Evolutionary conservation across 2,329 filamentous ascomycete genomes (phyloP).

Genomic region (Ceratocystis ficicola): DNA sequence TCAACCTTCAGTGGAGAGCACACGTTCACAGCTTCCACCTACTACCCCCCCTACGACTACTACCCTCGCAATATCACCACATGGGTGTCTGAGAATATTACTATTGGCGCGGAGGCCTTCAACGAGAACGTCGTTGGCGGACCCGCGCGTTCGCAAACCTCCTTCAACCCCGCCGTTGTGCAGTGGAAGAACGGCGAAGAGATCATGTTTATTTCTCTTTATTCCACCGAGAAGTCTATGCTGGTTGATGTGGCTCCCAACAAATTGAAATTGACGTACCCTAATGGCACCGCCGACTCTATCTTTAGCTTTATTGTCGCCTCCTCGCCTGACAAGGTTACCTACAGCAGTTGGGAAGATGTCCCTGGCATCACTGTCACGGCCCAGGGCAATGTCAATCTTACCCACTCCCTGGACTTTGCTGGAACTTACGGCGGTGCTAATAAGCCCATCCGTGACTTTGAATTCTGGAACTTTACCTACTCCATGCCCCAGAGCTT

Average conservation of each 20-base stretch:
- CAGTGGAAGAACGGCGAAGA: constrained; percentile 42
- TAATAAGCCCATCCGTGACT: constrained; percentile 29
- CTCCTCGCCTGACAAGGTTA: constrained; percentile 35
- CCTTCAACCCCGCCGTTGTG: constrained; percentile 48
- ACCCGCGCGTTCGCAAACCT: constrained; percentile 37
- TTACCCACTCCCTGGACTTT: constrained; percentile 33
- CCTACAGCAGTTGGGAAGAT: constrained; percentile 37
- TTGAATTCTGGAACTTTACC: constrained; percentile 38
- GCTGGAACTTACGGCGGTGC: constrained; percentile 32
- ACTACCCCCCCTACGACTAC: constrained; percentile 46
- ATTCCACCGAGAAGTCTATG: constrained; percentile 33
- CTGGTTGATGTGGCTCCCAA: constrained; percentile 33
- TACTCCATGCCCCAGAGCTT: constrained; percentile 31
- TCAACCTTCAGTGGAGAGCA: constrained; percentile 41
- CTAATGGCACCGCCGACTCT: constrained; percentile 37
- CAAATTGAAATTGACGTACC: constrained; percentile 41
- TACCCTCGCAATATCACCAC: constrained; percentile 46
- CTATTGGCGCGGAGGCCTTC: constrained; percentile 49
- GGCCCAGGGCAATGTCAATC: constrained; percentile 35
- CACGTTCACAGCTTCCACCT: constrained; percentile 40
- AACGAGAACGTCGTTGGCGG: constrained; percentile 45
- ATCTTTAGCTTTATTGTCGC: constrained; percentile 41
- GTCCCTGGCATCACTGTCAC: constrained; percentile 37
- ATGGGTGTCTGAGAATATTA: constrained; percentile 45
- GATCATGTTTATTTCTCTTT: constrained; percentile 29